phyloP scores from a whole-genome alignment of 495 filamentous ascomycete species.

The Neurospora sp. region DNA sequence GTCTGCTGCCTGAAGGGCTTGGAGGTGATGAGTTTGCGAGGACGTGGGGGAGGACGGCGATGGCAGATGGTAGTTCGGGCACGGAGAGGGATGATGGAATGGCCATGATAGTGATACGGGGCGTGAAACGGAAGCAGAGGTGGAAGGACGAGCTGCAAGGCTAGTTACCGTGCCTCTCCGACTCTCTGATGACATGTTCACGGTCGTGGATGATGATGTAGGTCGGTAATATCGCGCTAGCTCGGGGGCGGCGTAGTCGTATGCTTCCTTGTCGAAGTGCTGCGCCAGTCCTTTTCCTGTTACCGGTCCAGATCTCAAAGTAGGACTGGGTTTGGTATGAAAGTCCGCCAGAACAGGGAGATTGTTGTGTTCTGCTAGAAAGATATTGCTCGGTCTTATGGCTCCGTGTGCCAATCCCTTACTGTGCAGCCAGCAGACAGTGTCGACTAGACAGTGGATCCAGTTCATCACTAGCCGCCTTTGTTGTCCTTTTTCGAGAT shows the following conservation, averaged over 20 bases:
- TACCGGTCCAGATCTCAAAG: background rate
- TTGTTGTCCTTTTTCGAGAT: conserved; percentile 60
- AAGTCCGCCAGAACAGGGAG: background rate
- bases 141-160: conserved; percentile 18
- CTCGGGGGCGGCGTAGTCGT: conserved; percentile 84
- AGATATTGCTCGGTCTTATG: conserved; percentile 49
- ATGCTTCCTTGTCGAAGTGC: conserved; percentile 61
- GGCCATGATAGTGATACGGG: background rate
- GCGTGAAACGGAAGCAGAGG: conserved; percentile 17
- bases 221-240: conserved; percentile 7
- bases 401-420: conserved; percentile 65
- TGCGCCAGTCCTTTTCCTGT: background rate
- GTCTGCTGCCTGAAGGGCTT: conserved; percentile 46
- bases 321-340: background rate
- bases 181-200: background rate
- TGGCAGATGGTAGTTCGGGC: background rate
- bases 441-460: conserved; percentile 78
- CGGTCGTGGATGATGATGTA: background rate
- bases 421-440: conserved; percentile 65
- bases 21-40: conserved; percentile 24
- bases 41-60: background rate
- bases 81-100: background rate
- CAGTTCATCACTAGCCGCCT: conserved; percentile 65
- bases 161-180: background rate
- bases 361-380: background rate